Percentiles rank a stretch among this genome's conserved stretches.
Conservation (phyloP, 371 early-diverging fungal genomes). For the Funneliformis caledonium region DNA sequence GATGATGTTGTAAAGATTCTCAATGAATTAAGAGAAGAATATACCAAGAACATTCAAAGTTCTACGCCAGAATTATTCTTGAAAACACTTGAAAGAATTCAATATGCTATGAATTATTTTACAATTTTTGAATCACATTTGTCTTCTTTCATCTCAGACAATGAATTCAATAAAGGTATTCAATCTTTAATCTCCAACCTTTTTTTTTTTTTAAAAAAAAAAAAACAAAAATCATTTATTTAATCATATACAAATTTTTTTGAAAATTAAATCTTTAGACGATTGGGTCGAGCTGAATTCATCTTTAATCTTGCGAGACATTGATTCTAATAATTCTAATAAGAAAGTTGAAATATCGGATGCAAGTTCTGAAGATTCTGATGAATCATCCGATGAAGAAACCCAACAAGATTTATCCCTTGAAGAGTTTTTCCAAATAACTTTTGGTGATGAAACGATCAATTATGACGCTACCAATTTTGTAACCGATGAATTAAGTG, state of each 20-base stretch:
- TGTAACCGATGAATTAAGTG: constrained; percentile 9
- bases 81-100: neutral
- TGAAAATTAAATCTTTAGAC: neutral
- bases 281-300: neutral
- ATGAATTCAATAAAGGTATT: neutral
- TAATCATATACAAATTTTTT: too few species aligned
- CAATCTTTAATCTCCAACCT: neutral
- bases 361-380: neutral
- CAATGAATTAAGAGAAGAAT: neutral
- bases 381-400: neutral
- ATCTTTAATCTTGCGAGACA: neutral
- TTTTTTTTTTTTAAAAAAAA: too few species aligned
- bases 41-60: neutral
- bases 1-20: neutral
- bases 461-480: constrained; percentile 16
- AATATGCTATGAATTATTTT: neutral
- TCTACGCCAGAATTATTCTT: neutral
- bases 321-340: neutral
- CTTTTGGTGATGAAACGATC: neutral
- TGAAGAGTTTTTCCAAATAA: constrained; percentile 20
- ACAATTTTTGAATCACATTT: neutral
- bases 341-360: too few species aligned
- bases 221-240: neutral
- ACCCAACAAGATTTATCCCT: neutral
- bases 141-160: neutral